Evolutionary conservation across 106 monocot genomes (phyloP).

Genomic region (Dioscorea alata): DNA sequence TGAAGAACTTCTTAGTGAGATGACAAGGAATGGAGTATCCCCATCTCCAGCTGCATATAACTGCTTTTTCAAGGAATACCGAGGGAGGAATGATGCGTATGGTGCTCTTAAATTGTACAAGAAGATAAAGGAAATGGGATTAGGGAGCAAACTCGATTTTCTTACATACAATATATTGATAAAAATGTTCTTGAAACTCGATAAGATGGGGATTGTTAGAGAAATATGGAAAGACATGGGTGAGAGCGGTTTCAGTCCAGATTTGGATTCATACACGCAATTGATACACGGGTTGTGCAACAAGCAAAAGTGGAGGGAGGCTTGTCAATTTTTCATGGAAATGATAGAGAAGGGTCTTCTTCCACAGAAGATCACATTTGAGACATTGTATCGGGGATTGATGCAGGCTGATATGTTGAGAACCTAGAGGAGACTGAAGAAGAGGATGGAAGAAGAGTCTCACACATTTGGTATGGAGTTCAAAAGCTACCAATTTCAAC

Average conservation of each 20-base stretch:
- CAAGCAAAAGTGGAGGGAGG: conserved; percentile 74
- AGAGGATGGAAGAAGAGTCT: conserved; percentile 76
- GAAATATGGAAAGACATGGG: conserved; percentile 87
- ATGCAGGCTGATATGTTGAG: conserved; percentile 90
- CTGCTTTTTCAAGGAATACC: conserved; percentile 96
- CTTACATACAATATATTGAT: conserved; percentile 79
- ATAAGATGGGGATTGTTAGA: conserved; percentile 27
- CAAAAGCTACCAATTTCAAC: conserved; percentile 57
- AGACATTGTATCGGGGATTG: conserved; percentile 80
- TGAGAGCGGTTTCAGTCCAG: conserved; percentile 58
- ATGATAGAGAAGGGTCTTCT: conserved; percentile 97
- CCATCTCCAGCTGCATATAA: conserved; percentile 81
- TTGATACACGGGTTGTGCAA: conserved; percentile 78
- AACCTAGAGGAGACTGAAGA: conserved; percentile 93
- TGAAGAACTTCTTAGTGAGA: conserved; percentile 67
- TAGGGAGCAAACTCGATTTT: conserved; percentile 40
- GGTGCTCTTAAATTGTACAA: conserved; percentile 58
- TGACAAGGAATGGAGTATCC: conserved; percentile 44
- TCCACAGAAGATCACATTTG: conserved; percentile 92
- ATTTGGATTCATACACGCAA: conserved; percentile 81
- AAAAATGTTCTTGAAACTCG: conserved; percentile 55
- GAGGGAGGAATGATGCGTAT: conserved; percentile 66
- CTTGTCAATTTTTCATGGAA: conserved; percentile 88
- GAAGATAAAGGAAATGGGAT: conserved; percentile 58
- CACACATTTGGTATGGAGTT: conserved; percentile 75